phyloP scores from a whole-genome alignment of 1,284 basidiomycete genomes.

The Cystobasidium slooffiae region DNA sequence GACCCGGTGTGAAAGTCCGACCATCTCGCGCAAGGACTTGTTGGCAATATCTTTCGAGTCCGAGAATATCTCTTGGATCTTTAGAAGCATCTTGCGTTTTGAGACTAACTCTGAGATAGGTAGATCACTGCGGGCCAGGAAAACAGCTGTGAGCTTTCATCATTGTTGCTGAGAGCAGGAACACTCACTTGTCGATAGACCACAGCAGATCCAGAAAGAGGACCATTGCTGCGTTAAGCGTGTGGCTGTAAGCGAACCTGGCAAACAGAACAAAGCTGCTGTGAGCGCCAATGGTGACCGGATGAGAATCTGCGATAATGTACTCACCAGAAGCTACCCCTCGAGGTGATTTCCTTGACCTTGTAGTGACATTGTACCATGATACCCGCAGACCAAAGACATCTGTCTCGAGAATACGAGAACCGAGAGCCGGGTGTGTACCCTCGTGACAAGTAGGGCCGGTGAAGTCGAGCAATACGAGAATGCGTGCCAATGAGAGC shows the following conservation, averaged over 20 bases:
- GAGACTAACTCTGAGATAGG: not conserved
- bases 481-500: slow-evolving; percentile 44
- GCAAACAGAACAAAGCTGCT: too few species aligned
- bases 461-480: slow-evolving; percentile 50
- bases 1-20: slow-evolving; percentile 10
- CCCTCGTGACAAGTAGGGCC: slow-evolving; percentile 48
- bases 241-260: slow-evolving; percentile 45
- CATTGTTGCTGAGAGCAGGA: slow-evolving; percentile 36
- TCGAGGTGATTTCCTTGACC: slow-evolving; percentile 43
- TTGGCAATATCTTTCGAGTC: slow-evolving; percentile 36
- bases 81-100: slow-evolving; percentile 45
- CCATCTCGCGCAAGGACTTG: slow-evolving; percentile 23
- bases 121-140: not conserved
- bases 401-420: slow-evolving; percentile 44
- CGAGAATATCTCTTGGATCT: slow-evolving; percentile 46
- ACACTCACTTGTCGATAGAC: slow-evolving; percentile 45
- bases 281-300: too few species aligned
- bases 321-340: slow-evolving; percentile 49
- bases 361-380: slow-evolving; percentile 47
- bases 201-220: slow-evolving; percentile 49
- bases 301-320: too few species aligned
- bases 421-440: slow-evolving; percentile 45
- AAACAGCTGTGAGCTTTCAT: not conserved
- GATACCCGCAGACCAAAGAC: slow-evolving; percentile 43
- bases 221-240: slow-evolving; percentile 46